Percentiles rank a stretch among this genome's conserved stretches.
phyloP scores from a whole-genome alignment of 345 rosid genomes.

The Aurinia saxatilis region DNA sequence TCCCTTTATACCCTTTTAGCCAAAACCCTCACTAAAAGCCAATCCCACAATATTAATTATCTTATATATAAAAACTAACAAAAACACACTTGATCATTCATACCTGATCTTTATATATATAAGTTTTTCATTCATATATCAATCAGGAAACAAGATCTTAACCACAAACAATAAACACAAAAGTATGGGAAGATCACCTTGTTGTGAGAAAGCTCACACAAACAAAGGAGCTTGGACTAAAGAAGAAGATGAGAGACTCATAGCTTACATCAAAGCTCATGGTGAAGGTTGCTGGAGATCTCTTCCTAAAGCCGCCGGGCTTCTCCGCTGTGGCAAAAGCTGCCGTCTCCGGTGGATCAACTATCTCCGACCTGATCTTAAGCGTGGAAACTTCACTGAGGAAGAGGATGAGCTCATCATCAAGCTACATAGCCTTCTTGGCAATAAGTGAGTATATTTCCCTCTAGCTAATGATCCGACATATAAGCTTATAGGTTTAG shows the following conservation, averaged over 20 bases:
- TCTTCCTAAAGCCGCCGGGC: slow-evolving; percentile 64
- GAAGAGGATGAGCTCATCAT: slow-evolving; percentile 67
- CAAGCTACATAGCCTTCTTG: slow-evolving; percentile 61
- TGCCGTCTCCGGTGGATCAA: slow-evolving; percentile 75
- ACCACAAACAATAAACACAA: background rate
- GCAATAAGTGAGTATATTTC: slow-evolving; percentile 44
- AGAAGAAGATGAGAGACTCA: slow-evolving; percentile 46
- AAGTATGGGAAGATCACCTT: slow-evolving; percentile 67
- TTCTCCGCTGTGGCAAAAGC: slow-evolving; percentile 66
- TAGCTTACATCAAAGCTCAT: slow-evolving; percentile 53
- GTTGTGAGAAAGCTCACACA: slow-evolving; percentile 68
- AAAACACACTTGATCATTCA: background rate
- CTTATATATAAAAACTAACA: background rate
- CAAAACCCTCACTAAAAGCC: slow-evolving; percentile 17
- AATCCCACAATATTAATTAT: background rate
- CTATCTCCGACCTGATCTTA: slow-evolving; percentile 60
- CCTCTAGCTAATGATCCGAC: background rate
- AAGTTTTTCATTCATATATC: slow-evolving; percentile 1
- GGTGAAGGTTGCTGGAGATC: slow-evolving; percentile 77
- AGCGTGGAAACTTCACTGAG: slow-evolving; percentile 58
- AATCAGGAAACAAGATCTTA: slow-evolving; percentile 16
- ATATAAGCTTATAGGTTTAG: background rate
- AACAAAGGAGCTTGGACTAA: slow-evolving; percentile 73
- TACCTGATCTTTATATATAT: background rate
- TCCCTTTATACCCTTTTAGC: slow-evolving; percentile 27